phyloP scores from a whole-genome alignment of 352 stramenopile genomes.

The Aphanomyces stellatus region DNA sequence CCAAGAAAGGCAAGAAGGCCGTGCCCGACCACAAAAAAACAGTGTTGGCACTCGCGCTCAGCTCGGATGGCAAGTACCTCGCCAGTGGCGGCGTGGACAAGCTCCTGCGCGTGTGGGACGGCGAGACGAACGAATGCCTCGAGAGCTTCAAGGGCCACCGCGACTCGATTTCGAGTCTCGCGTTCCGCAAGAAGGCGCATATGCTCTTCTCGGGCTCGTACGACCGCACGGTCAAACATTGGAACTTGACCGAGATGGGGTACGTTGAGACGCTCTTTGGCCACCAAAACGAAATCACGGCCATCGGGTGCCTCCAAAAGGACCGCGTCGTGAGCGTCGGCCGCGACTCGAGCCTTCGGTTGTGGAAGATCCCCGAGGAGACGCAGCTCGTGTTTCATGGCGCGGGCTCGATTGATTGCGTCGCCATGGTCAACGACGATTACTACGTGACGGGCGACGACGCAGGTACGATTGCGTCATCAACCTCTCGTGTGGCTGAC shows the following conservation, averaged over 20 bases:
- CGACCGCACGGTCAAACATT: conserved; percentile 91
- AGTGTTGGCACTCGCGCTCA: conserved; percentile 82
- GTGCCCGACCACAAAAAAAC: conserved; percentile 58
- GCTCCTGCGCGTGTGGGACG: conserved; percentile 86
- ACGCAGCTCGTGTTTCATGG: conserved; percentile 92
- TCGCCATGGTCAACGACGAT: conserved; percentile 88
- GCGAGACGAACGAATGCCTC: conserved; percentile 58
- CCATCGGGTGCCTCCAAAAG: conserved; percentile 84
- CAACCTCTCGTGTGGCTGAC: neutral
- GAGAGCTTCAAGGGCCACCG: conserved; percentile 87
- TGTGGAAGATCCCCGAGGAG: conserved; percentile 95
- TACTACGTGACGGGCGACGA: conserved; percentile 90
- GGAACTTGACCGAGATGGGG: conserved; percentile 93
- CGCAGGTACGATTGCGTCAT: conserved; percentile 37
- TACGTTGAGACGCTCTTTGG: conserved; percentile 95
- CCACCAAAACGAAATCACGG: conserved; percentile 86
- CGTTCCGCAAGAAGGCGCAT: conserved; percentile 83
- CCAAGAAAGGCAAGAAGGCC: conserved; percentile 29
- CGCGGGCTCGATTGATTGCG: conserved; percentile 86
- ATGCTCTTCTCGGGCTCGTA: conserved; percentile 89
- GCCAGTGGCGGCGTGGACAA: conserved; percentile 87
- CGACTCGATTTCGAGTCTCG: conserved; percentile 78
- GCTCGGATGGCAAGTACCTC: conserved; percentile 88
- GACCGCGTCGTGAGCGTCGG: conserved; percentile 87
- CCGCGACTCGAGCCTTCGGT: conserved; percentile 85